phyloP scores from a whole-genome alignment of 345 rosid species.

The Sonneratia caseolaris region DNA sequence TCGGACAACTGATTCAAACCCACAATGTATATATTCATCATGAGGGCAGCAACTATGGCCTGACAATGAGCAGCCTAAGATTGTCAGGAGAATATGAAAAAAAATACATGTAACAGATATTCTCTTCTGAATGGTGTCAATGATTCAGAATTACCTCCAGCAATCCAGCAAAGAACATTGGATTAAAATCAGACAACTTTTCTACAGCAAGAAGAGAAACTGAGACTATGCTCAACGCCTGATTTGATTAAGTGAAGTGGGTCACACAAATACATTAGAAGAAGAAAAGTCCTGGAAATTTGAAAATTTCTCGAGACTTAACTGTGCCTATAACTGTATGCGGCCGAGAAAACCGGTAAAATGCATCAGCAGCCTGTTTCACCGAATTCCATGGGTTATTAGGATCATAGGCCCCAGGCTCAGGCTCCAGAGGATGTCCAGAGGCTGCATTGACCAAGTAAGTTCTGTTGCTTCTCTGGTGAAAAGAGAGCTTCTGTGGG shows the following conservation, averaged over 20 bases:
- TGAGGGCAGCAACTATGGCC: slow-evolving; percentile 86
- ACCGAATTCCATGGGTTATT: slow-evolving; percentile 24
- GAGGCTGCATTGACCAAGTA: slow-evolving; percentile 46
- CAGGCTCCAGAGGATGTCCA: slow-evolving; percentile 44
- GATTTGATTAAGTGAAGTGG: slow-evolving; percentile 14
- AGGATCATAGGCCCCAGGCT: slow-evolving; percentile 36
- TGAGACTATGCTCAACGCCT: slow-evolving; percentile 87
- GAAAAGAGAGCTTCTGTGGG: slow-evolving; percentile 9
- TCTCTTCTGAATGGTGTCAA: neutral
- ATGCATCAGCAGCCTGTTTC: slow-evolving; percentile 47
- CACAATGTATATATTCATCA: slow-evolving; percentile 92
- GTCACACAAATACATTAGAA: neutral
- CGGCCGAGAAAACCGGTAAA: slow-evolving; percentile 89
- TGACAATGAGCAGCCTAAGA: slow-evolving; percentile 19
- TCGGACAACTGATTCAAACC: slow-evolving; percentile 85
- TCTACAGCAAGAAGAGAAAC: slow-evolving; percentile 83
- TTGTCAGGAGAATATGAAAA: neutral
- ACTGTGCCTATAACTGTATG: slow-evolving; percentile 95
- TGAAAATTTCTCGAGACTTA: slow-evolving; percentile 27
- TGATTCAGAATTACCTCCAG: slow-evolving; percentile 46
- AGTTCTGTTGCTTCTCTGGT: slow-evolving; percentile 18
- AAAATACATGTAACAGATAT: neutral
- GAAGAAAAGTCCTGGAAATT: neutral
- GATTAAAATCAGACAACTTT: slow-evolving; percentile 70
- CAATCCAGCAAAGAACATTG: slow-evolving; percentile 55